phyloP scores from a whole-genome alignment of 2,329 filamentous ascomycete genomes.

The Tympanopsis confertula region DNA sequence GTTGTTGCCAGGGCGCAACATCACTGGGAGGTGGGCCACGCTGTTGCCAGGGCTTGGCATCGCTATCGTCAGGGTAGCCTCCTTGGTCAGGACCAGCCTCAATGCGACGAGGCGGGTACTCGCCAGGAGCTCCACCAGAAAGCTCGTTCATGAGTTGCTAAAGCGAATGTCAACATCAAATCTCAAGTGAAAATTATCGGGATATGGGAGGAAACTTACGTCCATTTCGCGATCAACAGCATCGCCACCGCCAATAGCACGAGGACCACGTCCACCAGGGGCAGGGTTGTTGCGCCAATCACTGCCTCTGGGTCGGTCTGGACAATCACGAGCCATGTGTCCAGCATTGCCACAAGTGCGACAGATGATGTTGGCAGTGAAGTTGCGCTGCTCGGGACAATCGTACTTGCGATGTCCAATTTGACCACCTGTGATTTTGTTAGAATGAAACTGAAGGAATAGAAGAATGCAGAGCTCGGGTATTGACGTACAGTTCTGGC shows the following conservation, averaged over 20 bases:
- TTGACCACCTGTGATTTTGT: constrained; percentile 54
- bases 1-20: constrained; percentile 50
- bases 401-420: constrained; percentile 99
- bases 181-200: not conserved
- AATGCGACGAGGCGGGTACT: constrained; percentile 63
- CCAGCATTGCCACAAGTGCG: constrained; percentile 95
- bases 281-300: constrained; percentile 78
- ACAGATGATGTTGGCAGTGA: constrained; percentile 98
- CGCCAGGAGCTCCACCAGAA: constrained; percentile 55
- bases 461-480: constrained; percentile 18
- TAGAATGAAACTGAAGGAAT: constrained; percentile 7
- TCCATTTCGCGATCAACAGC: constrained; percentile 90
- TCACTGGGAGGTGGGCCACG: constrained; percentile 72
- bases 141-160: constrained; percentile 97
- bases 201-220: constrained; percentile 37
- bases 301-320: constrained; percentile 78
- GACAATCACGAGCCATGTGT: constrained; percentile 96
- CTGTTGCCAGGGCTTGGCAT: constrained; percentile 71
- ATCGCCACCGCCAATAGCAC: constrained; percentile 65
- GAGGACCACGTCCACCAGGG: constrained; percentile 39
- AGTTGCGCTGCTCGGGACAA: constrained; percentile 94
- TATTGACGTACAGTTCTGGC: constrained; percentile 77
- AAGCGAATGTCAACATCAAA: constrained; percentile 25
- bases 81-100: constrained; percentile 62
- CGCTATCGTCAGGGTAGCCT: constrained; percentile 29